Percentiles rank a stretch among this genome's conserved stretches.
phyloP scores from a whole-genome alignment of 1,139 yeast genomes.

The Debaryomycetaceae sp. region DNA sequence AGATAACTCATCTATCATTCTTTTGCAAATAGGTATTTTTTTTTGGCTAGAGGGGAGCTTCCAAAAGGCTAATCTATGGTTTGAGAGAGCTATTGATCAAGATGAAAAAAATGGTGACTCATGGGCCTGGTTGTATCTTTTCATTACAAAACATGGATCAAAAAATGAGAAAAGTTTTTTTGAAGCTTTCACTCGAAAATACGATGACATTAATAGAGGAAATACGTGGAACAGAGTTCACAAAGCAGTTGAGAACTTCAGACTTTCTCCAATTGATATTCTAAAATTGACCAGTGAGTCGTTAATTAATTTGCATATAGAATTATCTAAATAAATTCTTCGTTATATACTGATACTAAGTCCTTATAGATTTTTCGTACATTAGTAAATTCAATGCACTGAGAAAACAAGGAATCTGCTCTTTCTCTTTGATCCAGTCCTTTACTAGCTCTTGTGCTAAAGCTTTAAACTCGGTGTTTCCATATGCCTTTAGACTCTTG shows the following conservation, averaged over 20 bases:
- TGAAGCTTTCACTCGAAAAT: slow-evolving; percentile 21
- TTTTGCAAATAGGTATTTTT: slow-evolving; percentile 62
- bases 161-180: slow-evolving; percentile 16
- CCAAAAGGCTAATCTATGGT: slow-evolving; percentile 69
- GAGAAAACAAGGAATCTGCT: slow-evolving; percentile 75
- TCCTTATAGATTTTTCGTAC: slow-evolving; percentile 35
- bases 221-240: slow-evolving; percentile 49
- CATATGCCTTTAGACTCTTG: slow-evolving; percentile 39
- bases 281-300: slow-evolving; percentile 23
- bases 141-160: slow-evolving; percentile 20
- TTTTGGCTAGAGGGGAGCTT: slow-evolving; percentile 69
- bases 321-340: slow-evolving; percentile 1
- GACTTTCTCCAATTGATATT: slow-evolving; percentile 33
- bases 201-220: slow-evolving; percentile 58
- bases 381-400: slow-evolving; percentile 72
- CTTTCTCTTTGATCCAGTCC: slow-evolving; percentile 67
- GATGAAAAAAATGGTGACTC: slow-evolving; percentile 66
- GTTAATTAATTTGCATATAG: slow-evolving; percentile 5
- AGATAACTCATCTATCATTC: slow-evolving; percentile 54
- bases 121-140: slow-evolving; percentile 69
- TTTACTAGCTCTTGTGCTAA: slow-evolving; percentile 57
- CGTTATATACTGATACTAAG: background rate
- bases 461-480: slow-evolving; percentile 41
- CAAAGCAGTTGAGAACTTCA: slow-evolving; percentile 43
- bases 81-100: slow-evolving; percentile 59